These are phyloP conservation scores for Annona squamosa DNA, from an alignment of 164 flowering plant species.

Conservation along the genomic window DNA sequence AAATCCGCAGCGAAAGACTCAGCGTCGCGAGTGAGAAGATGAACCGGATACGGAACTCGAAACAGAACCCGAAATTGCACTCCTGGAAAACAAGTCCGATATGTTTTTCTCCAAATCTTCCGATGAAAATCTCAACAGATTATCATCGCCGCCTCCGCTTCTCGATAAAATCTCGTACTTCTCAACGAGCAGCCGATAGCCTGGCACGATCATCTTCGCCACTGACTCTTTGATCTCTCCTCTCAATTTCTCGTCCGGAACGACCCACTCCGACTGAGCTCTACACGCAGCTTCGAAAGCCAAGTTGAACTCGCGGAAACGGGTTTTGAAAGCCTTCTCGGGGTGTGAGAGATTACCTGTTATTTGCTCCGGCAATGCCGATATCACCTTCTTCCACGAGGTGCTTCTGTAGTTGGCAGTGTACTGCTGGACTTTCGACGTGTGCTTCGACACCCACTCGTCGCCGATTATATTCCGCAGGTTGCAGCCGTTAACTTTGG, in stretches of 20 bases:
- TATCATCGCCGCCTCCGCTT: constrained; percentile 15
- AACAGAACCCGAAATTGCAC: not conserved
- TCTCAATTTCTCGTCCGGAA: constrained; percentile 41
- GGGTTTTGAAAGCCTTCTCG: constrained; percentile 25
- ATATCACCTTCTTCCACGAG: constrained; percentile 46
- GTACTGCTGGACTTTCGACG: constrained; percentile 36
- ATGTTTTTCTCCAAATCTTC: constrained; percentile 67
- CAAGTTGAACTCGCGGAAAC: constrained; percentile 33
- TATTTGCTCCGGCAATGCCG: constrained; percentile 32
- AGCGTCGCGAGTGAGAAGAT: not conserved
- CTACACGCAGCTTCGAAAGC: constrained; percentile 41
- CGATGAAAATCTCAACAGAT: constrained; percentile 48
- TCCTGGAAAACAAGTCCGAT: constrained; percentile 56
- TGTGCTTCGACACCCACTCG: constrained; percentile 47
- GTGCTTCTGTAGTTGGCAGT: constrained; percentile 38
- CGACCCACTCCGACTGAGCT: constrained; percentile 36
- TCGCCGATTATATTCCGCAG: constrained; percentile 48
- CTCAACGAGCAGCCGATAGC: constrained; percentile 40
- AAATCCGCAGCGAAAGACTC: too few relatives aligned
- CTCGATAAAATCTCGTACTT: constrained; percentile 15
- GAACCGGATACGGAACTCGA: not conserved
- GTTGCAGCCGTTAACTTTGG: constrained; percentile 35
- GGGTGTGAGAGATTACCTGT: constrained; percentile 21
- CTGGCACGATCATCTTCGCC: constrained; percentile 29
- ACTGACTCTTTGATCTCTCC: constrained; percentile 47